Evolutionary conservation across 2,329 filamentous ascomycete genomes (phyloP).

Genomic region (Podosphaera xanthii): DNA sequence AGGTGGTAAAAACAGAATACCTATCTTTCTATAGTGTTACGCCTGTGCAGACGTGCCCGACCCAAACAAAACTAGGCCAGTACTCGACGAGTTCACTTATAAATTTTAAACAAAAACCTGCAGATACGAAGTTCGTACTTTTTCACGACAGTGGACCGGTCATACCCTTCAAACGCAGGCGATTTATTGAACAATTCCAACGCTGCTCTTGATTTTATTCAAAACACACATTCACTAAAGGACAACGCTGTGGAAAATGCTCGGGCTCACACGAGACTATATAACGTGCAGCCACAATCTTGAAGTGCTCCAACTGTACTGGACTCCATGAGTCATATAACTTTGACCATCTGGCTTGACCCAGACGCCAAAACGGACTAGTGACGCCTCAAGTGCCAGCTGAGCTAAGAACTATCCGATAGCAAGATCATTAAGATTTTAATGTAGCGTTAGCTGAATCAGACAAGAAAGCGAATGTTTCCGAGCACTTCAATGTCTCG

Average conservation of each 20-base stretch:
- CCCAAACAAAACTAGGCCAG: neutral
- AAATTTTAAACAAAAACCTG: neutral
- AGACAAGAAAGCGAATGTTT: neutral
- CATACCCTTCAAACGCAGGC: neutral
- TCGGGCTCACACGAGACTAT: neutral
- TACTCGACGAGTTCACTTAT: neutral
- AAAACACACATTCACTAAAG: neutral
- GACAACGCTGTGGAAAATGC: neutral
- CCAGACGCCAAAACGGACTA: neutral
- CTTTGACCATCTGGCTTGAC: neutral
- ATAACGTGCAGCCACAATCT: neutral
- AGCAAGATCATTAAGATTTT: neutral
- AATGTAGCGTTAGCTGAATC: neutral
- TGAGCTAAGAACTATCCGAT: neutral
- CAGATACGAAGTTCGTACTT: neutral
- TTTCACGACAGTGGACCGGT: neutral
- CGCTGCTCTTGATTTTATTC: neutral
- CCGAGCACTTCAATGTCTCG: neutral
- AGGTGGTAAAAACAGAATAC: neutral
- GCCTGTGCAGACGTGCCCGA: neutral
- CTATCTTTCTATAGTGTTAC: neutral
- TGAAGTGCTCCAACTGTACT: neutral
- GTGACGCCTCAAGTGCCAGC: neutral
- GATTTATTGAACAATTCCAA: neutral
- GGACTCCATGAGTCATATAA: neutral